Base-by-base conservation (phyloP, 148 eudicot species). In the Hydrangea macrophylla region DNA sequence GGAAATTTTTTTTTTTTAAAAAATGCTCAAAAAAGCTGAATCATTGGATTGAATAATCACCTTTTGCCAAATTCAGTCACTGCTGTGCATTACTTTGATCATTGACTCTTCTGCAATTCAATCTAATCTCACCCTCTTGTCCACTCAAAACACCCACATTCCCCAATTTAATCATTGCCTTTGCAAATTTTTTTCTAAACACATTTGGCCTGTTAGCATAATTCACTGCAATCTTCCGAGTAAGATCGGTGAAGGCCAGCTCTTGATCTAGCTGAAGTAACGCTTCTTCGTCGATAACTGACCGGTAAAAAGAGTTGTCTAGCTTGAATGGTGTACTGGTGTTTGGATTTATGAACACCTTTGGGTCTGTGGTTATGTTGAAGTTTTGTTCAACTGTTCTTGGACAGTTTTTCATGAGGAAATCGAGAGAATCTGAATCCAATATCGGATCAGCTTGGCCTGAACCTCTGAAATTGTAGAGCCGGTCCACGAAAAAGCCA, bases 391-490 rank as follows among this genome's bases (percentile, higher is more conserved):
- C 20, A 10, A 30, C 10, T 13, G 70, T 27, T n/a, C 22, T 30
- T 15, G 76, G 76, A 22, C 76, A 73, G 40, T 9, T 59, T 13
- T 45, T 48, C 15, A 10, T 33, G 7, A 66, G 50, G 28, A 11
- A 58, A 32, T 24, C 28, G 32, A 66, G 36, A 24, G 30, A 11
- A 7, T 27, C 13, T 0, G 67, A 18, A 11, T 68, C 68, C 62
- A 74, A 28, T 15, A 12, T 74, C 9, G 77, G 77, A 61, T 74
- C 77, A 24, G 77, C 27, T 53, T 9, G 7, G 48, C 73, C 77
- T 1, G 63, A 23, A 6, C 71, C 71, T 20, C 27, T 59, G 62
- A 76, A 76, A 36, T 76, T 71, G 33, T 70, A 76, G 11, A 76
- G 70, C 13, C 79, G 67, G 22, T 65, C 64, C 18, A 6, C 25